Evolutionary conservation across 352 stramenopile genomes (phyloP).

Genomic region (Phytophthora quininea): DNA sequence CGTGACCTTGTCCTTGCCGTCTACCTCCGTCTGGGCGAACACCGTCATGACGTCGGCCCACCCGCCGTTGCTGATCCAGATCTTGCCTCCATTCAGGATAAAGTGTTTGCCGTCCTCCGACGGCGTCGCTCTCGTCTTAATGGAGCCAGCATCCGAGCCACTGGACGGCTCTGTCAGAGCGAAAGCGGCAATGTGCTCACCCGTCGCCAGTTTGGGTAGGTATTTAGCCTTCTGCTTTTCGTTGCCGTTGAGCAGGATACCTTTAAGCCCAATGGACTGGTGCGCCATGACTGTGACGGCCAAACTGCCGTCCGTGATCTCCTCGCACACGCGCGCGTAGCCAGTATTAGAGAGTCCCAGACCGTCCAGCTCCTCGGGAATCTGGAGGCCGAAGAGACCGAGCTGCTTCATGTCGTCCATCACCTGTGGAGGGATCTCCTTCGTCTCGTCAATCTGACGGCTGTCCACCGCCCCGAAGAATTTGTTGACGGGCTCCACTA

Average conservation of each 20-base stretch:
- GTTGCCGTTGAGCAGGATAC: conserved; percentile 89
- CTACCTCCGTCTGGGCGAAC: conserved; percentile 95
- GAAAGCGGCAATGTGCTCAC: conserved; percentile 87
- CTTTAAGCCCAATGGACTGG: conserved; percentile 89
- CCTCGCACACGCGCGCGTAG: conserved; percentile 86
- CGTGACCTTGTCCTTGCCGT: conserved; percentile 97
- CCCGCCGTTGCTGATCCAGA: conserved; percentile 98
- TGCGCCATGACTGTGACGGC: conserved; percentile 89
- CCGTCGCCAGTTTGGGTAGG: conserved; percentile 89
- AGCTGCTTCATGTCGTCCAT: conserved; percentile 83
- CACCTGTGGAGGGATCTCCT: conserved; percentile 75
- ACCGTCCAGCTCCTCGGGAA: conserved; percentile 77
- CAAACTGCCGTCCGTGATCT: conserved; percentile 80
- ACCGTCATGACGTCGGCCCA: conserved; percentile 97
- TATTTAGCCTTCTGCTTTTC: conserved; percentile 88
- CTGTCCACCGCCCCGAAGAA: conserved; percentile 78
- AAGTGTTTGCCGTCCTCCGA: conserved; percentile 92
- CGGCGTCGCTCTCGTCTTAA: conserved; percentile 90
- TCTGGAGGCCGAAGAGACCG: conserved; percentile 87
- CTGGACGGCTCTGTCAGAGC: conserved; percentile 92
- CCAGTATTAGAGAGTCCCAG: conserved; percentile 85
- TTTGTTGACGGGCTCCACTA: conserved; percentile 83
- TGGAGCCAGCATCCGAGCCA: conserved; percentile 88
- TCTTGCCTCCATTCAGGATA: conserved; percentile 94
- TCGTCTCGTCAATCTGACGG: conserved; percentile 81